A percentile compares a stretch with the other conserved stretches of the same genome.
phyloP scores from a whole-genome alignment of 2,329 filamentous ascomycete genomes.

The Arthrobotrys entomopaga region DNA sequence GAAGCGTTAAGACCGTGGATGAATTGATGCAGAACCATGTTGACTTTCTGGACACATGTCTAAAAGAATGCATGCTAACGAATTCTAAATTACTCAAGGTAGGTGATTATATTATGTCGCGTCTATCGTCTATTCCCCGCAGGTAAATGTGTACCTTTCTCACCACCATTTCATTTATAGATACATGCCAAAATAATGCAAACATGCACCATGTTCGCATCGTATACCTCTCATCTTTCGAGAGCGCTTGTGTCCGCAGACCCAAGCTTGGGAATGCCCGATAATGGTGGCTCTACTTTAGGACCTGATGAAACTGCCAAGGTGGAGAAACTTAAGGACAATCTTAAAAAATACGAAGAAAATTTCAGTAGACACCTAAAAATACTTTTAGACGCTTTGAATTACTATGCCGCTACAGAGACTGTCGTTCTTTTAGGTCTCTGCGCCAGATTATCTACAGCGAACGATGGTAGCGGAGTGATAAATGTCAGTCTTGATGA shows the following conservation, averaged over 20 bases:
- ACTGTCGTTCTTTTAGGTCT: slow-evolving; percentile 92
- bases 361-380: slow-evolving; percentile 93
- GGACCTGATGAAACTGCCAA: slow-evolving; percentile 62
- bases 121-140: not conserved
- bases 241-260: slow-evolving; percentile 86
- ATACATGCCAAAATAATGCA: slow-evolving; percentile 98
- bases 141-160: not conserved
- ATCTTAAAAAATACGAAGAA: slow-evolving; percentile 88
- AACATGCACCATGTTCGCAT: slow-evolving; percentile 92
- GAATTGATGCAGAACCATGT: slow-evolving; percentile 99
- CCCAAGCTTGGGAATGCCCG: slow-evolving; percentile 67
- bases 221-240: slow-evolving; percentile 86
- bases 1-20: slow-evolving; percentile 82
- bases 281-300: slow-evolving; percentile 24
- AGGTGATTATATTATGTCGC: slow-evolving; percentile 60
- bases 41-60: slow-evolving; percentile 94
- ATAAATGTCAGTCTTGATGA: slow-evolving; percentile 39
- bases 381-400: slow-evolving; percentile 91
- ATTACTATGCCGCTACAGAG: slow-evolving; percentile 97
- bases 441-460: slow-evolving; percentile 82
- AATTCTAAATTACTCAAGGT: slow-evolving; percentile 94
- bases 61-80: slow-evolving; percentile 99
- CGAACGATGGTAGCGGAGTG: slow-evolving; percentile 76
- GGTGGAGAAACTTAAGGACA: slow-evolving; percentile 82
- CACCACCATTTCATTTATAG: slow-evolving; percentile 64